phyloP scores from a whole-genome alignment of 805 yeast species.

The Wickerhamomyces tratensis region DNA sequence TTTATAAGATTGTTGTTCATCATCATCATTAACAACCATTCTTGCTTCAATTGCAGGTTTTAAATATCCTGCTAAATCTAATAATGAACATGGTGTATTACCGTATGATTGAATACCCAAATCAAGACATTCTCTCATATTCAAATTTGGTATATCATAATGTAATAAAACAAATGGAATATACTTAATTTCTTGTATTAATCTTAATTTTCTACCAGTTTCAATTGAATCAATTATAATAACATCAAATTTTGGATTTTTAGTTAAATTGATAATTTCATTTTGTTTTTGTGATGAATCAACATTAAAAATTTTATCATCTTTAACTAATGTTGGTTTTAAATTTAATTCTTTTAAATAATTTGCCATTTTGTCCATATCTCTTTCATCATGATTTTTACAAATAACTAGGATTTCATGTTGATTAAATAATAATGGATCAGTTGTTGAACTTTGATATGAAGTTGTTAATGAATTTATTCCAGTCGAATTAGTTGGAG shows the following conservation, averaged over 20 bases:
- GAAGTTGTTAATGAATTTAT: conserved; percentile 28
- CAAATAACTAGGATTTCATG: conserved; percentile 43
- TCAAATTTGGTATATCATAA: conserved; percentile 65
- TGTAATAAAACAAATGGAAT: conserved; percentile 69
- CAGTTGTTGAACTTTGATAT: not conserved
- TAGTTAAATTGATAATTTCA: conserved; percentile 36
- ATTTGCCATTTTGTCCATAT: conserved; percentile 35
- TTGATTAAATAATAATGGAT: no score
- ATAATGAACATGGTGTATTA: conserved; percentile 70
- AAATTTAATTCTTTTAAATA: conserved; percentile 43
- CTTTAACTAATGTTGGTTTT: conserved; percentile 41
- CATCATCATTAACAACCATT: conserved; percentile 63
- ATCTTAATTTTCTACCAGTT: conserved; percentile 55
- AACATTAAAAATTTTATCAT: not conserved
- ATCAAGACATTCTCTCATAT: conserved; percentile 69
- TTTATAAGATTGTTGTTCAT: conserved; percentile 60
- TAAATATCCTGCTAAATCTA: conserved; percentile 67
- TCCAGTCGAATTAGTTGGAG: no score
- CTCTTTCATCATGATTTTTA: conserved; percentile 43
- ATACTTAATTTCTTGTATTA: conserved; percentile 64
- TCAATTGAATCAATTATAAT: conserved; percentile 70
- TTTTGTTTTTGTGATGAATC: conserved; percentile 26
- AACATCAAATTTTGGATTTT: conserved; percentile 54
- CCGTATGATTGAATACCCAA: conserved; percentile 78
- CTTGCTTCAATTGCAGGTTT: conserved; percentile 73